Conservation (phyloP, 2,329 filamentous ascomycete genomes). For the Clarireedia hainanense region DNA sequence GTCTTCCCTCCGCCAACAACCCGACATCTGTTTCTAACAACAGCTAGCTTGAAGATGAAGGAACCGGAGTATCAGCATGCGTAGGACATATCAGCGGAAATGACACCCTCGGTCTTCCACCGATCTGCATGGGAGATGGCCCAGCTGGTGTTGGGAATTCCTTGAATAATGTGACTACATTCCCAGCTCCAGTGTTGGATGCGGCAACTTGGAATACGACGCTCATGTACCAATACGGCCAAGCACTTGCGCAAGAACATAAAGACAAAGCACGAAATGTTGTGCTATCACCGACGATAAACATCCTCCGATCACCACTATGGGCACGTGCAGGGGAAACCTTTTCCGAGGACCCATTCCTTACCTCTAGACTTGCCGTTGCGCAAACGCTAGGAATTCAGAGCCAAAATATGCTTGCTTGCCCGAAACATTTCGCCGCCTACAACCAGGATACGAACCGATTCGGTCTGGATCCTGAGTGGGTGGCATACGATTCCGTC, state of each 20-base stretch:
- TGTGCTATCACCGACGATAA: constrained; percentile 40
- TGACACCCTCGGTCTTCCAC: neutral
- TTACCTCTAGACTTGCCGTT: constrained; percentile 35
- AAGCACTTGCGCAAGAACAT: neutral
- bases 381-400: constrained; percentile 36
- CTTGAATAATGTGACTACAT: neutral
- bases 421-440: constrained; percentile 39
- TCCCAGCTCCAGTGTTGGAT: neutral
- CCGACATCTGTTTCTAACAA: neutral
- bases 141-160: neutral
- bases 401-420: constrained; percentile 32
- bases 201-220: neutral
- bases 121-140: neutral
- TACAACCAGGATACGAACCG: constrained; percentile 33
- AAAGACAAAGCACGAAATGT: neutral
- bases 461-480: neutral
- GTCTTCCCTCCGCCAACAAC: neutral
- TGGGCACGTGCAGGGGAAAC: constrained; percentile 41
- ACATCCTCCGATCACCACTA: constrained; percentile 38
- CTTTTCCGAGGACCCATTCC: constrained; percentile 38
- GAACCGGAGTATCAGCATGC: neutral
- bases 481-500: neutral
- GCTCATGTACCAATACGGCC: neutral
- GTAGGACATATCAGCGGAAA: neutral
- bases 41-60: neutral